Percentiles rank a stretch among this genome's conserved stretches.
phyloP scores from a whole-genome alignment of 1,139 yeast species.

The Geotrichum bryndzae region DNA sequence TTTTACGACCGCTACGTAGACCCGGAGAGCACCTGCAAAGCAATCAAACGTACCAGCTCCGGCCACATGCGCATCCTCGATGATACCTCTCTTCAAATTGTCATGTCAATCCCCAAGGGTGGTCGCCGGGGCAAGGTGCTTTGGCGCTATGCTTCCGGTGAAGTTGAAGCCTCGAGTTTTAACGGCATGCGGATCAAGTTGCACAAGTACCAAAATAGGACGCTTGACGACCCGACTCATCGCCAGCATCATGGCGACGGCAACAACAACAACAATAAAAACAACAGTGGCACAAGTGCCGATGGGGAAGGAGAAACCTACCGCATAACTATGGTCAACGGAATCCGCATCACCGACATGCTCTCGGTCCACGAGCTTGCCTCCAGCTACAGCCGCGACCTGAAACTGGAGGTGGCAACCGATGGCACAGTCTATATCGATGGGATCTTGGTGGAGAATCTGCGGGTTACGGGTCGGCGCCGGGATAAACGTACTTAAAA shows the following conservation, averaged over 20 bases:
- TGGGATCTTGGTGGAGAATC: slow-evolving; percentile 7
- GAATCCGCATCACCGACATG: slow-evolving; percentile 3
- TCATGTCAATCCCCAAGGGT: slow-evolving; percentile 11
- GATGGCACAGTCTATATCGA: background rate
- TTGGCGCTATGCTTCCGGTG: slow-evolving; percentile 12
- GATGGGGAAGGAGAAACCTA: background rate
- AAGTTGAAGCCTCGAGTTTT: slow-evolving; percentile 18
- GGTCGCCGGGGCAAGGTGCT: slow-evolving; percentile 13
- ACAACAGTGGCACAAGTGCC: background rate
- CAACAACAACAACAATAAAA: background rate
- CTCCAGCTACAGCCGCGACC: background rate
- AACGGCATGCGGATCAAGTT: slow-evolving; percentile 19
- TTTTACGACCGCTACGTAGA: slow-evolving; percentile 9
- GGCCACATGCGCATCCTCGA: slow-evolving; percentile 3
- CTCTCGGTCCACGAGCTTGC: slow-evolving; percentile 9
- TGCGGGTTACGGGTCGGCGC: background rate
- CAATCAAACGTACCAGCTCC: background rate
- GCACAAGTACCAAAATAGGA: background rate
- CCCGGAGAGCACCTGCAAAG: slow-evolving; percentile 11
- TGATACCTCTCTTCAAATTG: slow-evolving; percentile 4
- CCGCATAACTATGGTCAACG: slow-evolving; percentile 12
- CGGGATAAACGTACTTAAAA: background rate
- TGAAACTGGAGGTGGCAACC: background rate
- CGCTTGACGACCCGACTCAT: background rate
- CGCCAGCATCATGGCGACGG: background rate